Percentiles rank a stretch among this genome's conserved stretches.
Conservation (phyloP, 805 yeast species). For the Kazachstania martiniae region DNA sequence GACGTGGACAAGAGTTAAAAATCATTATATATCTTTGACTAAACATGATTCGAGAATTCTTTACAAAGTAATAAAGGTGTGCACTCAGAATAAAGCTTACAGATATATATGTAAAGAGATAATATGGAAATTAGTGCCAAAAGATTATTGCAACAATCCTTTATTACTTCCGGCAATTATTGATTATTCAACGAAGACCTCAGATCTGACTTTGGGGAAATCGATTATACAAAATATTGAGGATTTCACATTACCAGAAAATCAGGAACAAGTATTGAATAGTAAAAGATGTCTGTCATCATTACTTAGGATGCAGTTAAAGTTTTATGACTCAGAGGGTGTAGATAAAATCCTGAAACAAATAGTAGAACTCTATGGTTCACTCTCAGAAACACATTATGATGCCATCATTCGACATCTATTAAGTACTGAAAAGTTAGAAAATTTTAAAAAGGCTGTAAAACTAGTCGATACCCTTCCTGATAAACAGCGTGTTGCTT, state of each 20-base stretch:
- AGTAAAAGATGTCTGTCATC: slow-evolving; percentile 17
- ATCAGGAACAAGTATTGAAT: slow-evolving; percentile 11
- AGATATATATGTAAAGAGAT: slow-evolving; percentile 11
- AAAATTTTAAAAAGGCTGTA: slow-evolving; percentile 16
- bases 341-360: slow-evolving; percentile 18
- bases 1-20: slow-evolving; percentile 17
- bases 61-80: slow-evolving; percentile 14
- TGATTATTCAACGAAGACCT: slow-evolving; percentile 10
- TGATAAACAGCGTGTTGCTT: slow-evolving; percentile 5
- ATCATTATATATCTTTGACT: slow-evolving; percentile 7
- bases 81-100: slow-evolving; percentile 15
- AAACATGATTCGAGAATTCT: slow-evolving; percentile 20
- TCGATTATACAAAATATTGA: slow-evolving; percentile 15
- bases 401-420: slow-evolving; percentile 15
- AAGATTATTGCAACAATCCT: slow-evolving; percentile 18
- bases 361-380: slow-evolving; percentile 12
- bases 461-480: slow-evolving; percentile 13
- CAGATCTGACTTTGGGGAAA: slow-evolving; percentile 9
- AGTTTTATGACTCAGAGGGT: slow-evolving; percentile 20
- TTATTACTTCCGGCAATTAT: slow-evolving; percentile 17
- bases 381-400: slow-evolving; percentile 14
- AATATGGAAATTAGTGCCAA: slow-evolving; percentile 10
- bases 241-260: slow-evolving; percentile 7
- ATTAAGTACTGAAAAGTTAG: slow-evolving; percentile 6
- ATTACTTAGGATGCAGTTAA: slow-evolving; percentile 18